A percentile compares a stretch with the other conserved stretches of the same genome.
Evolutionary conservation across 306 rosid genomes (phyloP).

Genomic region (Styphnolobium japonicum): DNA sequence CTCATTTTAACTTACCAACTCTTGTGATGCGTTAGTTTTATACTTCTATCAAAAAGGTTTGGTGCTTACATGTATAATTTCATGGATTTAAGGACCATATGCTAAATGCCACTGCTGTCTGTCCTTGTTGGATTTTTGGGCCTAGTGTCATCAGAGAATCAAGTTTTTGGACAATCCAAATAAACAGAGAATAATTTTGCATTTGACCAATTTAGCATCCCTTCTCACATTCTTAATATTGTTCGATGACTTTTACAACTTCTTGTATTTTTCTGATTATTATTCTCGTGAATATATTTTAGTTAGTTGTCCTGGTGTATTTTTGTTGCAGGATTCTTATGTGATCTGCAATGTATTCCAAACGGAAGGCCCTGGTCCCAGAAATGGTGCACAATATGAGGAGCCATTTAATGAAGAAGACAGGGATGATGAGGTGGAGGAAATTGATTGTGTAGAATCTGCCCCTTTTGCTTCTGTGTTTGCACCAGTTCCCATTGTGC

Average conservation of each 20-base stretch:
- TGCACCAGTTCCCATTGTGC: conserved; percentile 5
- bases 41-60: neutral
- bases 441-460: too few species aligned
- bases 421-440: conserved; percentile 52
- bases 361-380: conserved; percentile 74
- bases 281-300: too few species aligned
- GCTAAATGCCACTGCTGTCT: neutral
- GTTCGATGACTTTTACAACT: too few species aligned
- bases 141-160: neutral
- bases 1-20: neutral
- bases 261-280: too few species aligned
- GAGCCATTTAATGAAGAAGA: conserved; percentile 65
- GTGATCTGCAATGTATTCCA: conserved; percentile 62
- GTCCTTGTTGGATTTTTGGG: neutral
- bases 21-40: neutral
- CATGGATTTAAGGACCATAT: neutral
- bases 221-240: too few species aligned
- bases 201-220: too few species aligned
- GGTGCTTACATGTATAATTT: neutral
- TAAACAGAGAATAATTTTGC: neutral
- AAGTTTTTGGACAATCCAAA: neutral
- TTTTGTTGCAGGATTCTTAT: conserved; percentile 50
- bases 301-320: conserved; percentile 10
- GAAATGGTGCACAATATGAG: conserved; percentile 63
- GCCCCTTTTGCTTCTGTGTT: neutral